A percentile compares a stretch with the other conserved stretches of the same genome.
Conservation (phyloP, 2,329 filamentous ascomycete species). For the Epichloe elymi region DNA sequence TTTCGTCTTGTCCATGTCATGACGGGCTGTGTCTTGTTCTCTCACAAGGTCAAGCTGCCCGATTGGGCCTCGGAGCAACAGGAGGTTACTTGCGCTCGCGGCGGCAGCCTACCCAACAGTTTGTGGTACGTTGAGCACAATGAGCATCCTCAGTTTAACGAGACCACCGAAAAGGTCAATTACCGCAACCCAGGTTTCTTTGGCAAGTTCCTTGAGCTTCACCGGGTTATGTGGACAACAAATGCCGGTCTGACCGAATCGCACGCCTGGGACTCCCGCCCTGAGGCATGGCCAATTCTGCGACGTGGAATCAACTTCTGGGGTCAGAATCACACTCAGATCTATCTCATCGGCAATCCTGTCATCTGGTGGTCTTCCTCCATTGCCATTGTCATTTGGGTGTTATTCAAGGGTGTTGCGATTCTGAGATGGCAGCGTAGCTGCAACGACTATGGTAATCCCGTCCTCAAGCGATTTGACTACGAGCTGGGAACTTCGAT, state of each 20-base stretch:
- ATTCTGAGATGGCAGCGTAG: conserved; percentile 89
- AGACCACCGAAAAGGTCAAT: conserved; percentile 82
- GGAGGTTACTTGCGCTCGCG: conserved; percentile 92
- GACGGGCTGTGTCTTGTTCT: conserved; percentile 93
- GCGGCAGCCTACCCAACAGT: conserved; percentile 87
- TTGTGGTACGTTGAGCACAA: conserved; percentile 95
- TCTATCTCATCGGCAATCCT: conserved; percentile 92
- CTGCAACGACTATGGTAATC: conserved; percentile 70
- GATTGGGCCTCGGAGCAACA: conserved; percentile 98
- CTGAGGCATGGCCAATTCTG: conserved; percentile 83
- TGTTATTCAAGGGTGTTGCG: conserved; percentile 75
- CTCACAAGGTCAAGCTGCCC: conserved; percentile 96
- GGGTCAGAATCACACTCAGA: conserved; percentile 85
- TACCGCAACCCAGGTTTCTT: conserved; percentile 92
- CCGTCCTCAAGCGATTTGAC: conserved; percentile 90
- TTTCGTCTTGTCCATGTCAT: conserved; percentile 92
- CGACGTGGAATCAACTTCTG: conserved; percentile 98
- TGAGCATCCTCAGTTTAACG: conserved; percentile 62
- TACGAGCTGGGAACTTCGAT: conserved; percentile 88
- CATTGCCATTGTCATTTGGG: conserved; percentile 61
- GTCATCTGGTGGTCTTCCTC: conserved; percentile 90
- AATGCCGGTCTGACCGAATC: conserved; percentile 94
- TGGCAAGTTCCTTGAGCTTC: conserved; percentile 93
- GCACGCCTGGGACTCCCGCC: conserved; percentile 95
- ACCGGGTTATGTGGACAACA: conserved; percentile 97